These are phyloP conservation scores for Prunus yedoensis DNA, from an alignment of 331 rosid species.

Conservation along the genomic window DNA sequence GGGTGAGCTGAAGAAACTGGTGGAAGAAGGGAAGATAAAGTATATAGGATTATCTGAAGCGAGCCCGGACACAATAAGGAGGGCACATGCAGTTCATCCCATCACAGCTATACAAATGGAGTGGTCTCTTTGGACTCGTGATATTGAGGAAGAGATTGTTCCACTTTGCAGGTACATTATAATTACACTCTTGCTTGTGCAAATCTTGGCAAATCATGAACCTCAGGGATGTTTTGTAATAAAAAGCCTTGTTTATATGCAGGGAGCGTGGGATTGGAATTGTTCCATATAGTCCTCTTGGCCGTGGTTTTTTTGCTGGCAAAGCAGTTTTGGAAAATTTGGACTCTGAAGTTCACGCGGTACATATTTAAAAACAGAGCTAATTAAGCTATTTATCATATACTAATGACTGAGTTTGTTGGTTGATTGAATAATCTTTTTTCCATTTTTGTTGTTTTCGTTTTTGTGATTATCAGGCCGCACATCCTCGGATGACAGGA, in stretches of 20 bases:
- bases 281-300: constrained; percentile 73
- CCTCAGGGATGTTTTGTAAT: no score
- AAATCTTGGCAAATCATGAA: neutral
- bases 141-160: constrained; percentile 56
- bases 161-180: constrained; percentile 58
- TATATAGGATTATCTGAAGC: constrained; percentile 74
- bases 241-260: neutral
- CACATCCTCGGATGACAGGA: constrained; percentile 46
- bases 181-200: neutral
- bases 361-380: neutral
- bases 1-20: constrained; percentile 63
- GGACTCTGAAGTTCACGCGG: neutral
- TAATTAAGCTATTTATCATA: neutral
- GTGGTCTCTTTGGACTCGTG: constrained; percentile 82
- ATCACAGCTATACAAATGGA: constrained; percentile 72
- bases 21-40: constrained; percentile 62
- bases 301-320: constrained; percentile 71
- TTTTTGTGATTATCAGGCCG: constrained; percentile 14
- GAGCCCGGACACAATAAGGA: constrained; percentile 54
- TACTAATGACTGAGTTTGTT: neutral
- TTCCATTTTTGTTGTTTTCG: neutral
- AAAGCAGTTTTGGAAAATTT: constrained; percentile 50
- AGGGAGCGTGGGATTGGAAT: constrained; percentile 69
- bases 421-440: neutral
- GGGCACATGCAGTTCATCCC: constrained; percentile 82